A percentile compares a stretch with the other conserved stretches of the same genome.
These are phyloP conservation scores for Lentinula boryana DNA, from an alignment of 768 basidiomycete species.

Conservation along the genomic window DNA sequence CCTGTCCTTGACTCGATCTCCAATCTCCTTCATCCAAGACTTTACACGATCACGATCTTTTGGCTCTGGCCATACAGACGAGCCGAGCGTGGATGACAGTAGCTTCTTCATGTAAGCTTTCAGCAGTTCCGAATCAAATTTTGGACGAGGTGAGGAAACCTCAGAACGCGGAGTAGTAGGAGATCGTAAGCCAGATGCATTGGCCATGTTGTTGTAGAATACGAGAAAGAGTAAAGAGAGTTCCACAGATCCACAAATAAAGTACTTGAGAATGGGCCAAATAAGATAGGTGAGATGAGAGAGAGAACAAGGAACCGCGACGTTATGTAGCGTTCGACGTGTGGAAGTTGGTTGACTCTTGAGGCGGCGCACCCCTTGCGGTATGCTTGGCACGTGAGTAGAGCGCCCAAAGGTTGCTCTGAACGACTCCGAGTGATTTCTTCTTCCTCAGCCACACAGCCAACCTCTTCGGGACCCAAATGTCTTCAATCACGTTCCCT, in stretches of 20 bases:
- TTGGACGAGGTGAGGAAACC: conserved; percentile 48
- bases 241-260: background rate
- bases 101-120: conserved; percentile 81
- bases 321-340: background rate
- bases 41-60: conserved; percentile 68
- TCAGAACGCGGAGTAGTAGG: conserved; percentile 56
- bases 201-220: conserved; percentile 13
- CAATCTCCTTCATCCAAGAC: conserved; percentile 78
- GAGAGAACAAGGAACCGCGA: too few species aligned
- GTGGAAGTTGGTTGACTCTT: too few species aligned
- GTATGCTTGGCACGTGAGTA: background rate
- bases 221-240: background rate
- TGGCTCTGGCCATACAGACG: conserved; percentile 57
- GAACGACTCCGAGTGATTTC: background rate
- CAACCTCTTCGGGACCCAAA: conserved; percentile 17
- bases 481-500: conserved; percentile 70
- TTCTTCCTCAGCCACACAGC: conserved; percentile 10
- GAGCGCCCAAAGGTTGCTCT: background rate
- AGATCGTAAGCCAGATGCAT: conserved; percentile 48
- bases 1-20: conserved; percentile 78
- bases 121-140: conserved; percentile 71
- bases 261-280: background rate
- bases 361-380: background rate
- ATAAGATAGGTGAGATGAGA: background rate
- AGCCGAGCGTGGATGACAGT: conserved; percentile 61